phyloP scores from a whole-genome alignment of 2,329 filamentous ascomycete genomes.

The Tympanopsis confertula region DNA sequence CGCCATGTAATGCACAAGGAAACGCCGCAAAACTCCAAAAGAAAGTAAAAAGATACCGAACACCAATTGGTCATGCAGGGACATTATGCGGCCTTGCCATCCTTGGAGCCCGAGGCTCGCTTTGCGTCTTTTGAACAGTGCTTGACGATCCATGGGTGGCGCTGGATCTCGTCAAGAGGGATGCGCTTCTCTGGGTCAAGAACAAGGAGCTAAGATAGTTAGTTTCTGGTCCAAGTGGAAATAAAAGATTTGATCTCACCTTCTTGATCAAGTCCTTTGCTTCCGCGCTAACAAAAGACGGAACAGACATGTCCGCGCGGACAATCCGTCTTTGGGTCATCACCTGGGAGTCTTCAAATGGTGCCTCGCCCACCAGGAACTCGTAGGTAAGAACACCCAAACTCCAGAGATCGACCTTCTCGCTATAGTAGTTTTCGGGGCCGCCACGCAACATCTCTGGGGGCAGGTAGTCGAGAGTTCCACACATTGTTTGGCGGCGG shows the following conservation, averaged over 20 bases:
- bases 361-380: slow-evolving; percentile 61
- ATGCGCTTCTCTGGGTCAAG: slow-evolving; percentile 63
- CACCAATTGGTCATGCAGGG: background rate
- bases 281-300: slow-evolving; percentile 56
- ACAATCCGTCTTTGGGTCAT: slow-evolving; percentile 63
- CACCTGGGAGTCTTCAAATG: slow-evolving; percentile 62
- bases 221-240: background rate
- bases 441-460: slow-evolving; percentile 62
- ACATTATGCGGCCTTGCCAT: slow-evolving; percentile 3
- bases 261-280: slow-evolving; percentile 60
- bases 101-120: slow-evolving; percentile 6
- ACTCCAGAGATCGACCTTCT: slow-evolving; percentile 66
- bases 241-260: slow-evolving; percentile 36
- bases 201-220: slow-evolving; percentile 42
- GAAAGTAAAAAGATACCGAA: background rate
- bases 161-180: slow-evolving; percentile 55
- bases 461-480: slow-evolving; percentile 63
- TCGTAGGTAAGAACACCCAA: slow-evolving; percentile 64
- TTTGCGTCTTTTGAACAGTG: slow-evolving; percentile 35
- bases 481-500: slow-evolving; percentile 63
- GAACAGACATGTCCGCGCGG: slow-evolving; percentile 58
- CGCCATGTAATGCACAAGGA: background rate
- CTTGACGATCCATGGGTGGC: slow-evolving; percentile 65
- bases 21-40: background rate
- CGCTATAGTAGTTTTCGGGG: slow-evolving; percentile 55